Evolutionary conservation across 495 filamentous ascomycete genomes (phyloP), one percentile per base, ranked within the genome.

Genomic region (Talaromyces stipitatus): DNA sequence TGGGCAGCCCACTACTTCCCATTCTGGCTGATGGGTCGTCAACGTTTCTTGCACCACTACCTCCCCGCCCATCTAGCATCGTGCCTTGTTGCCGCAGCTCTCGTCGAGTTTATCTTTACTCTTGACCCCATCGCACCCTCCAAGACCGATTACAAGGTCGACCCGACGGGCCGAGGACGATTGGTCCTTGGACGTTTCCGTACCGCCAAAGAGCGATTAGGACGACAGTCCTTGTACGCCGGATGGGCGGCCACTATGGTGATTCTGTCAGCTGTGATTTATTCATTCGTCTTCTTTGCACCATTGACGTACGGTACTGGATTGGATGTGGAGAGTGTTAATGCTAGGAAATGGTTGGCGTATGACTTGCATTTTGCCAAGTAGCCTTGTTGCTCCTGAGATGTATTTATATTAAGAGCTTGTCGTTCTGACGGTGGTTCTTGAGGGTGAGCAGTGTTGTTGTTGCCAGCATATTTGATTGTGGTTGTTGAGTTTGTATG

Each of bases 351-450:
- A 76, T 98, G 91, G 94, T 76, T 97, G 65, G 86, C 87, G 47
- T 98, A 98, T 69, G 94, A 98, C 72, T 79, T 98, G 69, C 94
- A 98, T 76, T 98, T 97, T 75, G 94, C 94, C 33, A 98, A 98
- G 82, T 98, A 54, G 23, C 23, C 12, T 27, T 48, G n/a, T n/a
- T n/a, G n/a, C n/a, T n/a, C n/a, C n/a, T n/a, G n/a, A n/a, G 45
- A 18, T 48, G 20, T 48, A 24, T 26, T 20, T n/a, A 20, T 46
- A 20, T n/a, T 46, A 46, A 48, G 45, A 24, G 10, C 8, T 26
- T 24, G n/a, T n/a, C n/a, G n/a, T n/a, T n/a, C n/a, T n/a, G n/a
- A n/a, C 18, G 23, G 45, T 16, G 12, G 22, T 18, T 16, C 24
- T 48, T 26, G 45, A 24, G 22, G 18, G 14, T n/a, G 45, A 48